A percentile compares a stretch with the other conserved stretches of the same genome.
Evolutionary conservation across 306 rosid genomes (phyloP).

Genomic region (Malus orientalis): DNA sequence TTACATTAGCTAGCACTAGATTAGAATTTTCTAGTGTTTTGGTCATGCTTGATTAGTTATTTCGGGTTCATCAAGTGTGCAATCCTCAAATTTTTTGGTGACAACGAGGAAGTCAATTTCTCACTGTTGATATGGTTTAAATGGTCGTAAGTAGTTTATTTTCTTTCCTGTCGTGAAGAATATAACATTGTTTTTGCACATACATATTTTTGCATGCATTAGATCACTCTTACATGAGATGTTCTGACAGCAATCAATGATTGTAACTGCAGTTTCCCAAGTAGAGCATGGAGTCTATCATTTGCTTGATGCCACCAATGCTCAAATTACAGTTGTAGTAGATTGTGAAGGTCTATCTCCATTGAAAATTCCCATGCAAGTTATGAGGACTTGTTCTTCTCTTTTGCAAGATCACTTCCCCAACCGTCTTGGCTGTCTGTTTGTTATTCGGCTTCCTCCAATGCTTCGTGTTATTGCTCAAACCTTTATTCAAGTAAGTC

Average conservation of each 20-base stretch:
- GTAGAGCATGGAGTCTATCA: constrained; percentile 76
- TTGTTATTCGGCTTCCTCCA: constrained; percentile 75
- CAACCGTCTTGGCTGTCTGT: constrained; percentile 83
- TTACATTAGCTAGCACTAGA: not conserved
- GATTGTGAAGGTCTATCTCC: constrained; percentile 96
- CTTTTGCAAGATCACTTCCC: constrained; percentile 95
- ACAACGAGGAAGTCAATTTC: not conserved
- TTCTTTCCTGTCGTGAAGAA: not conserved
- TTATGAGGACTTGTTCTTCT: constrained; percentile 74
- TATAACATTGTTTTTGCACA: not conserved
- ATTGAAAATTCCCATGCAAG: constrained; percentile 75
- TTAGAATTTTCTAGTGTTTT: not conserved
- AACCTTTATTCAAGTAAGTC: constrained; percentile 69
- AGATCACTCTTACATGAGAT: not conserved
- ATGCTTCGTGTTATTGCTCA: constrained; percentile 78
- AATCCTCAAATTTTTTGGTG: not conserved
- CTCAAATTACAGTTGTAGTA: constrained; percentile 78
- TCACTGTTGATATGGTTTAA: not conserved
- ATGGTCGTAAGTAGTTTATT: not conserved
- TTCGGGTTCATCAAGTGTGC: not conserved
- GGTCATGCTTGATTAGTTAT: not conserved
- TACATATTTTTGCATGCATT: not conserved
- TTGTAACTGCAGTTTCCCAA: constrained; percentile 75
- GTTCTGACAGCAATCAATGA: constrained; percentile 23
- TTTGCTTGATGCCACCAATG: constrained; percentile 54